phyloP scores from a whole-genome alignment of 805 yeast species.

The Clavispora santaluciae region DNA sequence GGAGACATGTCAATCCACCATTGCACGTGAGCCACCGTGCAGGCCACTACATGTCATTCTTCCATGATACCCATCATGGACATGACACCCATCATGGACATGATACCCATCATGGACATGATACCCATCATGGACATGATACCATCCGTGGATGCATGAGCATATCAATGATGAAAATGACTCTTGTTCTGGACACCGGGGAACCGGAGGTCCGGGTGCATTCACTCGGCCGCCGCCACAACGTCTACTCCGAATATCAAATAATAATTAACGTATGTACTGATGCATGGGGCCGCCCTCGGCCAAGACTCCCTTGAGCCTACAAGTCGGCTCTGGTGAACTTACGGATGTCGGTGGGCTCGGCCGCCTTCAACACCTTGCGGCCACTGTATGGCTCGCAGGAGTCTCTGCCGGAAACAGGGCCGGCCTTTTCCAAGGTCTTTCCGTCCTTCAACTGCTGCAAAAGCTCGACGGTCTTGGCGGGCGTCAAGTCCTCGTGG shows the following conservation, averaged over 20 bases:
- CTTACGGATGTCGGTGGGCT: slow-evolving; percentile 65
- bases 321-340: slow-evolving; percentile 70
- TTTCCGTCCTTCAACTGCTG: slow-evolving; percentile 62
- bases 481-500: slow-evolving; percentile 75
- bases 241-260: background rate
- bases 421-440: slow-evolving; percentile 56
- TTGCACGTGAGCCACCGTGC: too few relatives aligned
- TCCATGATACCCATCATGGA: too few relatives aligned
- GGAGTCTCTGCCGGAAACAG: slow-evolving; percentile 59
- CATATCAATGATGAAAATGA: too few relatives aligned
- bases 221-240: too few relatives aligned
- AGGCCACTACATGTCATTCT: too few relatives aligned
- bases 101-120: too few relatives aligned
- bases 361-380: slow-evolving; percentile 52
- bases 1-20: too few relatives aligned
- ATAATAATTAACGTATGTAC: background rate
- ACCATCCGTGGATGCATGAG: too few relatives aligned
- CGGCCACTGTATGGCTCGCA: slow-evolving; percentile 78
- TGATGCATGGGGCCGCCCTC: background rate
- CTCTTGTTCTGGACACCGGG: too few relatives aligned
- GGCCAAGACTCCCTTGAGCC: background rate
- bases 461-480: slow-evolving; percentile 56
- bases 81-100: too few relatives aligned
- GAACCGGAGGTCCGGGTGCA: too few relatives aligned
- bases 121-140: too few relatives aligned